Conservation (phyloP, 1,284 basidiomycete genomes). For the Porodaedalea pini region DNA sequence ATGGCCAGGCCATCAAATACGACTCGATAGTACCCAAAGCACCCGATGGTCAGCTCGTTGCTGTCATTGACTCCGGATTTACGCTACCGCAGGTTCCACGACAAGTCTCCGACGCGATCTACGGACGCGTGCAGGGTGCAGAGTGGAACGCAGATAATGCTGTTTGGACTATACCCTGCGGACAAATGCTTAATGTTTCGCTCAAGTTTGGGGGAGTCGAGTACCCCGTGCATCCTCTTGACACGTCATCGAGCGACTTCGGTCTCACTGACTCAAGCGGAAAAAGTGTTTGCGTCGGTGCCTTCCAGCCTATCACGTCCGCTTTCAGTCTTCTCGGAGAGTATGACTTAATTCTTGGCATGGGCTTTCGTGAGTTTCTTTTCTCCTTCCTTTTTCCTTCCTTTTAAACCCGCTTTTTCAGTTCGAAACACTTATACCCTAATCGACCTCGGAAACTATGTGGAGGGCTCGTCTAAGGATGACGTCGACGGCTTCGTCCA, state of each 20-base stretch:
- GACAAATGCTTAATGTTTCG: constrained; percentile 63
- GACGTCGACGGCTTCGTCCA: constrained; percentile 51
- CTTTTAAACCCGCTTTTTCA: constrained; percentile 28
- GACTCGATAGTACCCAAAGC: constrained; percentile 66
- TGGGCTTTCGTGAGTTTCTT: constrained; percentile 63
- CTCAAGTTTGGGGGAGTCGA: constrained; percentile 64
- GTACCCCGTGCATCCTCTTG: constrained; percentile 72
- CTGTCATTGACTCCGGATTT: constrained; percentile 73
- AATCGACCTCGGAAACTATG: constrained; percentile 56
- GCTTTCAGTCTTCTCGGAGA: constrained; percentile 73
- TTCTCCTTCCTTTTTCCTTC: not conserved
- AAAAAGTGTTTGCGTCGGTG: constrained; percentile 60
- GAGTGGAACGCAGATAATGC: constrained; percentile 54
- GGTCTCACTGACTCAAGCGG: constrained; percentile 50
- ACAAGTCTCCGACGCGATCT: constrained; percentile 70
- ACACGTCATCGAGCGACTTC: constrained; percentile 67
- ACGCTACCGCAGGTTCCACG: constrained; percentile 62
- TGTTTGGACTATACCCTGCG: constrained; percentile 73
- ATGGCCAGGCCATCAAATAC: constrained; percentile 57
- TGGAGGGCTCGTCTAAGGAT: constrained; percentile 37
- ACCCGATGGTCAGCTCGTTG: constrained; percentile 60
- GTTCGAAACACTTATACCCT: constrained; percentile 68
- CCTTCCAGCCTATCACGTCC: constrained; percentile 79
- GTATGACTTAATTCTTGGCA: constrained; percentile 75
- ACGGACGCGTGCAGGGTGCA: constrained; percentile 73